These are phyloP conservation scores for Sanguinoderma infundibulare DNA, from an alignment of 1,284 basidiomycete species.

Conservation along the genomic window DNA sequence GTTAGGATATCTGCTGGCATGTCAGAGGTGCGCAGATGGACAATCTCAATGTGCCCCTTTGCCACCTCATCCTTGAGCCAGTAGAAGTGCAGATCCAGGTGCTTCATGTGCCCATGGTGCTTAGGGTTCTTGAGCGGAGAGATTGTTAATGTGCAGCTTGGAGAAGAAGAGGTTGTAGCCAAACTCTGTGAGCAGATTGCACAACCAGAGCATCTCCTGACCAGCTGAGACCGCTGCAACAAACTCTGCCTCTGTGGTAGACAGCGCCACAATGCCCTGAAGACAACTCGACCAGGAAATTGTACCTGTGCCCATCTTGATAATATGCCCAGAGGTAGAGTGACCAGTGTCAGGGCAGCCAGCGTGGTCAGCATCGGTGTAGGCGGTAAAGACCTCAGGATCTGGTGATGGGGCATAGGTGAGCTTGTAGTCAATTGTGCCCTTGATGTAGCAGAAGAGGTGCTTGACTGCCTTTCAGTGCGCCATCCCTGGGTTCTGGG, in stretches of 20 bases:
- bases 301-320: slow-evolving; percentile 7
- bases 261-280: not conserved
- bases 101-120: no score
- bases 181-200: not conserved
- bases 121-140: no score
- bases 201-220: not conserved
- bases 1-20: no score
- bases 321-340: slow-evolving; percentile 13
- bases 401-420: not conserved
- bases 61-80: no score
- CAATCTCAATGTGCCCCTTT: no score
- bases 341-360: slow-evolving; percentile 8
- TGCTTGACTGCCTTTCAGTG: slow-evolving; percentile 29
- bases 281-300: not conserved
- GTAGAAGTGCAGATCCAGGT: no score
- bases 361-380: not conserved
- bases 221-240: no score
- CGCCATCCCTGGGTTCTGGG: slow-evolving; percentile 11
- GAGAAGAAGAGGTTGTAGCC: not conserved
- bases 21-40: no score
- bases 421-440: slow-evolving; percentile 4
- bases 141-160: no score
- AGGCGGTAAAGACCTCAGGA: not conserved
- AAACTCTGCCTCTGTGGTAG: no score
- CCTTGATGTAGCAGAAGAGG: slow-evolving; percentile 30